Evolutionary conservation across 2,329 filamentous ascomycete species (phyloP).

Genomic region (Trichoderma guizhouense): DNA sequence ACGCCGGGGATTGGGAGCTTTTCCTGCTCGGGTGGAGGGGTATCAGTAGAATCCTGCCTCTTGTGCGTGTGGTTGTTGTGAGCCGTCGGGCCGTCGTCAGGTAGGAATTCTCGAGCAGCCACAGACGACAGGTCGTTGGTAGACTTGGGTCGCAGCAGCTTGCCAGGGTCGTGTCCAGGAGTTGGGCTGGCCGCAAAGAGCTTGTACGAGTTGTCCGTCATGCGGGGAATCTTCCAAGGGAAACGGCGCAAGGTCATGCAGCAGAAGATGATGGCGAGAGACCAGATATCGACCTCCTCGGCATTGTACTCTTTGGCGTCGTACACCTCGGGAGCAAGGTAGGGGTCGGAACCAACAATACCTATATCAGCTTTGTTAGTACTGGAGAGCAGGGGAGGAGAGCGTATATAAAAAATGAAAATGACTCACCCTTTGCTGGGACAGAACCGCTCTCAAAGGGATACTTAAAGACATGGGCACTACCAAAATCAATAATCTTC

Average conservation of each 20-base stretch:
- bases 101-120: conserved; percentile 38
- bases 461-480: conserved; percentile 94
- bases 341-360: conserved; percentile 82
- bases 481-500: conserved; percentile 99
- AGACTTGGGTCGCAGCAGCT: conserved; percentile 46
- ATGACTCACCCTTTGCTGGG: conserved; percentile 35
- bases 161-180: conserved; percentile 62
- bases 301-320: conserved; percentile 92
- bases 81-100: conserved; percentile 32
- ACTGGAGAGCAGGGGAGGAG: background rate
- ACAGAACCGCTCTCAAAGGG: conserved; percentile 76
- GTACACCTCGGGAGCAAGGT: conserved; percentile 94
- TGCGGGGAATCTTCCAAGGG: conserved; percentile 91
- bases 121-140: conserved; percentile 42
- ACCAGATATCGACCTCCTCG: conserved; percentile 94
- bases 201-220: conserved; percentile 92
- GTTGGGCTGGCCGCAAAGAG: conserved; percentile 85
- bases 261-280: conserved; percentile 95
- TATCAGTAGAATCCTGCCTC: conserved; percentile 20
- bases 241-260: conserved; percentile 96
- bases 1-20: conserved; percentile 19
- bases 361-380: conserved; percentile 37
- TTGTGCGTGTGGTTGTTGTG: conserved; percentile 23
- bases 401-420: background rate
- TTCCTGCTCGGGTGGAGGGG: background rate